Percentiles rank a stretch among this genome's conserved stretches.
Conservation (phyloP, 768 basidiomycete genomes). For the Lentinula aciculospora region DNA sequence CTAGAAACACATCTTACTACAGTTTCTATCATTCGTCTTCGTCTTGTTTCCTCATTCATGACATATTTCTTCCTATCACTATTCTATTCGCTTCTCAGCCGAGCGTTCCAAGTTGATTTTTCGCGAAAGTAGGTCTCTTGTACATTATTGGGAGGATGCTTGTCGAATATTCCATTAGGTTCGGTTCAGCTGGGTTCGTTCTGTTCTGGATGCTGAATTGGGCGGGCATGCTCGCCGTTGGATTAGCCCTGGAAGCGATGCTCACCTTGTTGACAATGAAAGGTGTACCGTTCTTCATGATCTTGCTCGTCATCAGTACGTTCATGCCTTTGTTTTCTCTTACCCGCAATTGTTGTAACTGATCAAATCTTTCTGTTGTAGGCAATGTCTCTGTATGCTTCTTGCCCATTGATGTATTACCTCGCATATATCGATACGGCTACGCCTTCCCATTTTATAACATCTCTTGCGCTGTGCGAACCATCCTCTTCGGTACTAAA, state of each 20-base stretch:
- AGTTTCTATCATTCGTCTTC: conserved; percentile 31
- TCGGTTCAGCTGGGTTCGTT: conserved; percentile 47
- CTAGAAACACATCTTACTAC: conserved; percentile 32
- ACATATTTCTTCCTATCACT: conserved; percentile 43
- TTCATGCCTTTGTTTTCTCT: not conserved
- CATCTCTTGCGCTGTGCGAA: conserved; percentile 51
- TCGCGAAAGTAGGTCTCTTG: conserved; percentile 30
- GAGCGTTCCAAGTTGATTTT: conserved; percentile 58
- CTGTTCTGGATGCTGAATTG: conserved; percentile 68
- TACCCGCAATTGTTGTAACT: not conserved
- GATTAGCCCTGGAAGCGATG: conserved; percentile 56
- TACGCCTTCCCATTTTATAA: conserved; percentile 73
- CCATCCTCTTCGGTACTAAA: conserved; percentile 61
- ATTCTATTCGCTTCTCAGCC: conserved; percentile 52
- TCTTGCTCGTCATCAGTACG: conserved; percentile 60
- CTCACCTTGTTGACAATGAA: conserved; percentile 47
- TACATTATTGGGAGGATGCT: no score
- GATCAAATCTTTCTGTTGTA: conserved; percentile 14
- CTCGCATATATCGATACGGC: conserved; percentile 57
- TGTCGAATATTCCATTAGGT: conserved; percentile 20
- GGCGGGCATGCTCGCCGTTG: conserved; percentile 50
- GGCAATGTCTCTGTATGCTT: conserved; percentile 53
- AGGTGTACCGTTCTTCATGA: conserved; percentile 56
- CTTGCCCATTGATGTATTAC: conserved; percentile 55
- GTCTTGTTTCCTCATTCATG: conserved; percentile 30